Base-by-base conservation (phyloP, 1,284 basidiomycete species). In the Papiliotrema nemorosa region DNA sequence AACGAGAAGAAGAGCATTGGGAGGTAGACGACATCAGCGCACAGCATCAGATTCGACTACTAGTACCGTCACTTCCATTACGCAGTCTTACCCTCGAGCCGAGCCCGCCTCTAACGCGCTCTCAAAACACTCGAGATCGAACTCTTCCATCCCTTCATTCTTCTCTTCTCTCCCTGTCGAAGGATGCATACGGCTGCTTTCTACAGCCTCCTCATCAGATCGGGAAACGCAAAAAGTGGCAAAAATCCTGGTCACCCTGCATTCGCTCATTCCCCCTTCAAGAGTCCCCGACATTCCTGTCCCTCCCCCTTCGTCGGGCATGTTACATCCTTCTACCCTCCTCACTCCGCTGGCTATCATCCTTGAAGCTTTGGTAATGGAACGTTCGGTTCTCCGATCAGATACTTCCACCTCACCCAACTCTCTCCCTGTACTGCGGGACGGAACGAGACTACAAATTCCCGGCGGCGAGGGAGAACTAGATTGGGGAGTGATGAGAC, bases 311-410 rank as follows among this genome's bases (percentile, higher is more conserved):
- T 35, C 34, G 7, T 42, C 60, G 5, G 43, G 46, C 4, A 44
- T 49, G 4, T 47, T 67, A 9, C 29, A 60, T 27, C 60, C 64
- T 6, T 24, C 54, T 4, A 47, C 45, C n/a, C 49, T 69, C 16
- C 49, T 69, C 12, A 52, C 54, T 2, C 63, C 61, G 4, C 37
- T 65, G 14, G 52, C 66, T 2, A 54, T 66, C 47, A 53, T 65
- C 20, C 53, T 69, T 14, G 66, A 69, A 53, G 58, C 59, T 1
- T 42, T 69, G 14, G 66, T 69, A 2, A 46, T 34, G 14, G 66
- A 69, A 37, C 49, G 66, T 6, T 21, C 46, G 7, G 29, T 63
- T 13, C 44, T 67, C 3, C 48, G 50, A 40, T 37, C 38, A 7
- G 29, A 27, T 20, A 21, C 47, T 14, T n/a, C n/a, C n/a, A n/a